Conservation (phyloP, 164 flowering plant species). For the Echeveria elegans region DNA sequence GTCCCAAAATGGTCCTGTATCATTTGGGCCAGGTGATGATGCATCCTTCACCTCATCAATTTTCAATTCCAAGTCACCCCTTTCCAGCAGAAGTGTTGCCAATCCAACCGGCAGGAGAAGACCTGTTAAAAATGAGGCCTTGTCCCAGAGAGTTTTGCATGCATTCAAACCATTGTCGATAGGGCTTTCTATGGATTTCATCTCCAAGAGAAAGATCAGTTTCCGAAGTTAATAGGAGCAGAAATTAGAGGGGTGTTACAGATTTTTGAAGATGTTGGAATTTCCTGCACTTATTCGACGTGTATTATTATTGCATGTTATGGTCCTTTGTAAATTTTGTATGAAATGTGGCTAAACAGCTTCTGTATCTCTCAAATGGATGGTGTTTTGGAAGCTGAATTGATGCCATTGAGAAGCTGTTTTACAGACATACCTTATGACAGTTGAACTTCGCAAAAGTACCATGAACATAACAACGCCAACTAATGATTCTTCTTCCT, state of each 20-base stretch:
- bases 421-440: too few species aligned
- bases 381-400: background rate
- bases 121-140: background rate
- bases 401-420: background rate
- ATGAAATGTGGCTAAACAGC: background rate
- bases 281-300: background rate
- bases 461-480: background rate
- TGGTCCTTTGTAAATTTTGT: background rate
- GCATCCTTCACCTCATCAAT: conserved; percentile 45
- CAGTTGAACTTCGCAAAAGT: background rate
- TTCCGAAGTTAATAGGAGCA: background rate
- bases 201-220: background rate
- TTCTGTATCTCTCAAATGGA: too few species aligned
- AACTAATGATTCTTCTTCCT: conserved; percentile 2
- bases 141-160: conserved; percentile 4
- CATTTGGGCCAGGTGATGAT: conserved; percentile 44
- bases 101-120: background rate
- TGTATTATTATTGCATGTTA: background rate
- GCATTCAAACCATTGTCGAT: conserved; percentile 1
- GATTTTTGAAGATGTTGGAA: background rate
- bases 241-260: background rate
- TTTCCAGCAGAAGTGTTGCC: background rate
- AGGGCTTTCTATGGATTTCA: conserved; percentile 4
- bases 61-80: conserved; percentile 26
- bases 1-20: conserved; percentile 41